Conservation (phyloP, 169 alveolate species). For the Cyclospora cayetanensis region DNA sequence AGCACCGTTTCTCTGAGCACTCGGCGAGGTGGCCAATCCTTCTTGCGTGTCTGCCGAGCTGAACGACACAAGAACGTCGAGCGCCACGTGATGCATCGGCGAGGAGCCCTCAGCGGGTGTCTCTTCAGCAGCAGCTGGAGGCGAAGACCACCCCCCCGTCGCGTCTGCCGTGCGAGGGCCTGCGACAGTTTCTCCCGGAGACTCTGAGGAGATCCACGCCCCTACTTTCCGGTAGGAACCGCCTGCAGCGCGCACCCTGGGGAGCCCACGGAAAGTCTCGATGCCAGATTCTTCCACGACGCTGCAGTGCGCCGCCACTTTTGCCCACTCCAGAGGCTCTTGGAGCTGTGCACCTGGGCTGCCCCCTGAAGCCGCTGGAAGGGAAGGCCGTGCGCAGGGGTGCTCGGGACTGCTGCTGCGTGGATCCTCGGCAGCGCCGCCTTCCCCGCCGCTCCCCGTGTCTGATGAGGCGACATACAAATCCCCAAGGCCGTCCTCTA, state of each 20-base stretch:
- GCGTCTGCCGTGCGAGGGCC: too few relatives aligned
- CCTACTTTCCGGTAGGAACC: background rate
- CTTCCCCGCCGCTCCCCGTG: background rate
- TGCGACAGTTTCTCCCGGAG: background rate
- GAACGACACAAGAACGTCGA: conserved; percentile 21
- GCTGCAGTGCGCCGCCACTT: conserved; percentile 17
- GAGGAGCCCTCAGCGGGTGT: too few relatives aligned
- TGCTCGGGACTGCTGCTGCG: too few relatives aligned
- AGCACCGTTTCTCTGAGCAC: background rate
- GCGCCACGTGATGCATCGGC: too few relatives aligned
- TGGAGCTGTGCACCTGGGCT: background rate
- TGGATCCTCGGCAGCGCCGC: background rate
- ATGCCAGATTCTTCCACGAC: background rate
- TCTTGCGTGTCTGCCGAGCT: background rate
- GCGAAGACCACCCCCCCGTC: too few relatives aligned
- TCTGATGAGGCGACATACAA: background rate
- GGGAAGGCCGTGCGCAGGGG: too few relatives aligned
- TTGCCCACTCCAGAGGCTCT: conserved; percentile 15
- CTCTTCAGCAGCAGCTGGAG: background rate
- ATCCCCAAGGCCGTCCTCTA: conserved; percentile 57
- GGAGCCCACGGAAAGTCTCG: background rate
- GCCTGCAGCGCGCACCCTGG: background rate
- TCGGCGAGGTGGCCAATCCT: background rate
- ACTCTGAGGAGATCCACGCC: background rate
- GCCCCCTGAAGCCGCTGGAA: background rate